Base-by-base conservation (phyloP, 2,329 filamentous ascomycete genomes). In the Aspergillus latus region DNA sequence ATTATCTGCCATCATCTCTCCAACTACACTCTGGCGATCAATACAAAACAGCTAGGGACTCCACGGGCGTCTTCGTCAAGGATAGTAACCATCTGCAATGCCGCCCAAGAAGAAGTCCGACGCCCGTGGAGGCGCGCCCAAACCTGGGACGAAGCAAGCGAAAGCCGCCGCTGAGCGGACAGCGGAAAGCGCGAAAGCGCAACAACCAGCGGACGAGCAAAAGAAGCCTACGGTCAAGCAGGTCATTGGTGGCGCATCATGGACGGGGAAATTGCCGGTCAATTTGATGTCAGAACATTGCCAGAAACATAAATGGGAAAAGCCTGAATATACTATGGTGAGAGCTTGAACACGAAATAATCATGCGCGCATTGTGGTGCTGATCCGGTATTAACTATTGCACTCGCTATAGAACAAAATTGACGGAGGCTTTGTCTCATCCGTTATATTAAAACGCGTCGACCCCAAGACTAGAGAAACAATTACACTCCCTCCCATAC, bases 251-350 rank as follows among this genome's bases (percentile, higher is more conserved):
- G 94, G 94, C 48, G 86, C 91, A 57, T 97, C 92, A 64, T 99
- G 94, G 94, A 99, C 94, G 0, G 94, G 94, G 40, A 99, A 99
- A 73, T 79, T 99, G 32, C 94, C 94, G 1, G 89, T 97, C 62
- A 97, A 96, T 70, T 82, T 97, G 66, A 84, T 97, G 61, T 90
- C 89, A 36, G 94, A 97, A 79, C 90, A 96, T 75, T 97, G 92
- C 67, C 92, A 96, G 76, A 95, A 93, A 74, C 90, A 96, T 73
- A 91, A 90, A 71, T 99, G 94, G 94, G 89, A 91, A 63, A 93
- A 88, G 71, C 93, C 93, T 1, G 92, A 96, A 61, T 99, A 96
- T 73, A 88, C 88, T 62, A 90, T 91, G 78, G 85, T 88, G 77
- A 71, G 76, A 9, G 26, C 15, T 13, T n/a, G 7, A 21, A 21